Percentiles rank a stretch among this genome's conserved stretches.
Evolutionary conservation across 306 rosid genomes (phyloP).

Genomic region (Hylodesmum podocarpum): DNA sequence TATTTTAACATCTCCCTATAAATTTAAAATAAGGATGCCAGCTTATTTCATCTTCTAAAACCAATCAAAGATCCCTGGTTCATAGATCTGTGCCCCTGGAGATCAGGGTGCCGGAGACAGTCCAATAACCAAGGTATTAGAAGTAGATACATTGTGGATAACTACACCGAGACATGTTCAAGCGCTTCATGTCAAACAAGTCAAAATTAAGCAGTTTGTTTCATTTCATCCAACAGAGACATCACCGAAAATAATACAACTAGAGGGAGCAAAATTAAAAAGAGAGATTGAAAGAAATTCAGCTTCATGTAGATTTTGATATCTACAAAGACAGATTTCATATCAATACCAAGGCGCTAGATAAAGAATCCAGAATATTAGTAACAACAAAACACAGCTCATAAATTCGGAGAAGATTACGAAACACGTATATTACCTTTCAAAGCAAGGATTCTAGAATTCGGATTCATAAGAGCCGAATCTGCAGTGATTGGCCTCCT

Average conservation of each 20-base stretch:
- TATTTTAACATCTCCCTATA: background rate
- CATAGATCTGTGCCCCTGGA: background rate
- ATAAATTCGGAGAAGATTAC: background rate
- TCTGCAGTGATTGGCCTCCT: constrained; percentile 98
- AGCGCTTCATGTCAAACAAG: constrained; percentile 16
- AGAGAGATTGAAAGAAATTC: background rate
- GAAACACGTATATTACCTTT: constrained; percentile 59
- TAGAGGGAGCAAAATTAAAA: background rate
- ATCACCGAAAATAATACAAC: background rate
- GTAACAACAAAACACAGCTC: background rate
- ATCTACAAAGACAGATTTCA: background rate
- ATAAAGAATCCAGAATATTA: background rate
- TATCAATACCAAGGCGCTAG: background rate
- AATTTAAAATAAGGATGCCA: background rate
- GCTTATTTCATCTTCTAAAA: constrained; percentile 6
- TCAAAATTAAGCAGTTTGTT: constrained; percentile 16
- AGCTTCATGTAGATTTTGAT: background rate
- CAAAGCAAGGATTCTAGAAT: constrained; percentile 88
- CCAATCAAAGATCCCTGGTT: constrained; percentile 13
- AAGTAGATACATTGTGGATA: background rate
- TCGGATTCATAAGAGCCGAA: constrained; percentile 98
- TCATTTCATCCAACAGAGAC: background rate
- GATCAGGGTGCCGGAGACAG: constrained; percentile 3
- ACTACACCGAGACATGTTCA: background rate
- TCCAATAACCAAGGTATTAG: background rate